Base-by-base conservation (phyloP, 192 early-diverging fungal species). In the Coemansia sp. region DNA sequence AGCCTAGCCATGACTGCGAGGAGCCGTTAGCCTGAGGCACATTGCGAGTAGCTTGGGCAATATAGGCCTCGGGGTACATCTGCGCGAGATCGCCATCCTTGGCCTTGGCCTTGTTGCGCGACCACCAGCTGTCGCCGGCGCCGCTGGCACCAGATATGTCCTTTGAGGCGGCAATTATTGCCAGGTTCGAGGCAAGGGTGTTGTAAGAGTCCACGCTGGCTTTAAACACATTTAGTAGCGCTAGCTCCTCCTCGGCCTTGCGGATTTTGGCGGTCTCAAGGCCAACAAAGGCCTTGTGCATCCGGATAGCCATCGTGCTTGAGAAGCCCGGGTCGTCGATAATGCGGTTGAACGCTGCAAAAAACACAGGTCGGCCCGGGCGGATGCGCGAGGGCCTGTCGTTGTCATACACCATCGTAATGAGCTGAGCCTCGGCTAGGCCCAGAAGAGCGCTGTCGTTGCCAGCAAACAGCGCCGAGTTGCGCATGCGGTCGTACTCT, bases 381-480 rank as follows among this genome's bases (percentile, higher is more conserved):
- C 85, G 80, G 40, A 99, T 88, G n/a, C 70, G 68, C 59, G 86
- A 82, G 26, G 95, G 94, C 23, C 95, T 89, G 38, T 93, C 92
- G 79, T 95, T 86, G 45, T 90, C 71, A 43, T 95, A 88, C 4
- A 71, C 70, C 59, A 98, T 85, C 7, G 83, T 85, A 48, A 99
- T 95, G 37, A 99, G 82, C 65, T 95, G 94, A 16, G 91, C 89
- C 40, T 92, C 87, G 70, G 97, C 95, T 89, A 99, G 91, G 1
- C 86, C 91, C 63, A 88, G 82, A 18, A 98, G 83, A 5, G 94
- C 84, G 5, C 66, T 70, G 61, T 94, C 94, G 45, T 90, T 89
- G n/a, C 92, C 91, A 31, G 89, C 89, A 84, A 97, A 99, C 48
- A 95, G 73, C 11, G 92, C 75, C 43, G 89, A 87, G 68, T 85